Evolutionary conservation across 164 flowering plant genomes (phyloP).

Genomic region (Liriodendron chinense): DNA sequence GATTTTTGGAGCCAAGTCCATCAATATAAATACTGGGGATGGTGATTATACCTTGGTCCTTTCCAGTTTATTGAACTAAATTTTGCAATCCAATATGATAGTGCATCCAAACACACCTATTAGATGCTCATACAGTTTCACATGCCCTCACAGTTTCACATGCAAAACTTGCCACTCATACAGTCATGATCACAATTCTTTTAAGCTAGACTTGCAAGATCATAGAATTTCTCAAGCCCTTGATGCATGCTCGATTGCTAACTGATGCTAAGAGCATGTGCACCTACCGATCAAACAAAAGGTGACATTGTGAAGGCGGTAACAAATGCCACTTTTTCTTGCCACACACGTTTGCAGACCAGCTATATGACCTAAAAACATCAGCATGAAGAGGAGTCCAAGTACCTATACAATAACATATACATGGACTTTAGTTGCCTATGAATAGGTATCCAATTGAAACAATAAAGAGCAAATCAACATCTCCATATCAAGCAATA

Average conservation of each 20-base stretch:
- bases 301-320: constrained; percentile 74
- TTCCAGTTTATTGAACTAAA: background rate
- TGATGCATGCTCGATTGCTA: background rate
- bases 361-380: constrained; percentile 94
- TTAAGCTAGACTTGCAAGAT: background rate
- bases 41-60: background rate
- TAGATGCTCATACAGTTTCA: background rate
- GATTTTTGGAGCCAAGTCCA: background rate
- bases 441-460: background rate
- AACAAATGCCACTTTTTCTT: constrained; percentile 81
- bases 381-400: constrained; percentile 99
- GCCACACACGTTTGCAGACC: constrained; percentile 99
- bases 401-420: constrained; percentile 54
- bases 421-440: background rate
- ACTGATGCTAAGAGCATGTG: constrained; percentile 6
- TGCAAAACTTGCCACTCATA: background rate
- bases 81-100: background rate
- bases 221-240: background rate
- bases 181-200: background rate
- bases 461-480: background rate
- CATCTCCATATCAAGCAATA: background rate
- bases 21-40: background rate
- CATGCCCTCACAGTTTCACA: background rate
- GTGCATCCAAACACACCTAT: background rate
- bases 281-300: constrained; percentile 76